phyloP scores from a whole-genome alignment of 352 stramenopile genomes.

The Thalassiosira hispida region DNA sequence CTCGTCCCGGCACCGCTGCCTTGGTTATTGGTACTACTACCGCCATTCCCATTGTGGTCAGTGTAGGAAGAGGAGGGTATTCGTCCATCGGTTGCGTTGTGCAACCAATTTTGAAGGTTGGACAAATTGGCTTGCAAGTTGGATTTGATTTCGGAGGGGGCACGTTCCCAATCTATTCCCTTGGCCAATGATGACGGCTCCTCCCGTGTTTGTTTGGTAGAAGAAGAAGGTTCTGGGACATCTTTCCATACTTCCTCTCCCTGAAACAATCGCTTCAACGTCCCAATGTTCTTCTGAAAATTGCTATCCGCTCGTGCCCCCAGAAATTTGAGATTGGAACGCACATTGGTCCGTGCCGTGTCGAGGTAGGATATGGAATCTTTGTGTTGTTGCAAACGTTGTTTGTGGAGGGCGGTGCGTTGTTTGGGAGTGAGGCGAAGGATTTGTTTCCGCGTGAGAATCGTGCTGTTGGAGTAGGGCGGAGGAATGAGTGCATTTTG shows the following conservation, averaged over 20 bases:
- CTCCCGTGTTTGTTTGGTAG: background rate
- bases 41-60: background rate
- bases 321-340: conserved; percentile 42
- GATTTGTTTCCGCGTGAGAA: conserved; percentile 38
- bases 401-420: conserved; percentile 12
- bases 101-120: conserved; percentile 31
- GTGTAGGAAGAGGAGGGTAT: conserved; percentile 31
- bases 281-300: conserved; percentile 40
- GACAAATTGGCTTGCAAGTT: conserved; percentile 37
- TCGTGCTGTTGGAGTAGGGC: background rate
- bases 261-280: conserved; percentile 35
- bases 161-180: conserved; percentile 33
- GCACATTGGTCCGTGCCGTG: conserved; percentile 28
- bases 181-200: background rate
- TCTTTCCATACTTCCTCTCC: conserved; percentile 45
- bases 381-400: conserved; percentile 17
- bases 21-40: background rate
- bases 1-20: background rate
- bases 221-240: background rate
- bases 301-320: conserved; percentile 21
- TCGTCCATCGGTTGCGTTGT: conserved; percentile 27
- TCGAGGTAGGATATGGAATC: conserved; percentile 14
- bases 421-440: conserved; percentile 38
- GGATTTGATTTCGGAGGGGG: conserved; percentile 25
- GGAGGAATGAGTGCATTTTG: background rate